Conservation (phyloP, 2,329 filamentous ascomycete genomes). For the Sclerotinia glacialis region DNA sequence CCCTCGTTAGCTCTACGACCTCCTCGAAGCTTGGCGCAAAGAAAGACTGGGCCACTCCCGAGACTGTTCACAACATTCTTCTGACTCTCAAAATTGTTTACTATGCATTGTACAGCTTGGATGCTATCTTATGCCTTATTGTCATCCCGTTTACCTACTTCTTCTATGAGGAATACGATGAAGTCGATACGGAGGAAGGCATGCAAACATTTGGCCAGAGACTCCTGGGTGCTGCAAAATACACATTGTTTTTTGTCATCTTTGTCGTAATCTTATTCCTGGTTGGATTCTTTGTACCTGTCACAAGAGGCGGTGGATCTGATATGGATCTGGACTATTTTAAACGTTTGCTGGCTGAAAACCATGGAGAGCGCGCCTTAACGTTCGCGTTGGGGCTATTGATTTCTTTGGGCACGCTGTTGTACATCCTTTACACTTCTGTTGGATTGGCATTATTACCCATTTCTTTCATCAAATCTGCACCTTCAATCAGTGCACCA, state of each 20-base stretch:
- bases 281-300: conserved; percentile 89
- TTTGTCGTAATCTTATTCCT: conserved; percentile 82
- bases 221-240: conserved; percentile 83
- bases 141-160: conserved; percentile 97
- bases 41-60: conserved; percentile 91
- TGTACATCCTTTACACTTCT: conserved; percentile 87
- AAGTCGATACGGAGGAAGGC: conserved; percentile 79
- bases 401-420: conserved; percentile 77
- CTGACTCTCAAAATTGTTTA: conserved; percentile 84
- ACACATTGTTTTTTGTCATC: conserved; percentile 79
- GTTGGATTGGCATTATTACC: conserved; percentile 85
- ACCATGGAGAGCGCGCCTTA: conserved; percentile 87
- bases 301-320: conserved; percentile 64
- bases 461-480: conserved; percentile 86
- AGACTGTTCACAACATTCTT: conserved; percentile 73
- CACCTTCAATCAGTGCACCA: conserved; percentile 80
- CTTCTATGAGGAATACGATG: conserved; percentile 96
- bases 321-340: conserved; percentile 88
- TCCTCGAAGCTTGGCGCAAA: conserved; percentile 72
- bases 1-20: conserved; percentile 85
- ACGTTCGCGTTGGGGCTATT: conserved; percentile 89
- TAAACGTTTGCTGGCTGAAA: conserved; percentile 77
- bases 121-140: conserved; percentile 83
- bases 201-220: conserved; percentile 67
- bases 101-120: conserved; percentile 87